phyloP scores from a whole-genome alignment of 331 rosid genomes.

The Prunus yedoensis region DNA sequence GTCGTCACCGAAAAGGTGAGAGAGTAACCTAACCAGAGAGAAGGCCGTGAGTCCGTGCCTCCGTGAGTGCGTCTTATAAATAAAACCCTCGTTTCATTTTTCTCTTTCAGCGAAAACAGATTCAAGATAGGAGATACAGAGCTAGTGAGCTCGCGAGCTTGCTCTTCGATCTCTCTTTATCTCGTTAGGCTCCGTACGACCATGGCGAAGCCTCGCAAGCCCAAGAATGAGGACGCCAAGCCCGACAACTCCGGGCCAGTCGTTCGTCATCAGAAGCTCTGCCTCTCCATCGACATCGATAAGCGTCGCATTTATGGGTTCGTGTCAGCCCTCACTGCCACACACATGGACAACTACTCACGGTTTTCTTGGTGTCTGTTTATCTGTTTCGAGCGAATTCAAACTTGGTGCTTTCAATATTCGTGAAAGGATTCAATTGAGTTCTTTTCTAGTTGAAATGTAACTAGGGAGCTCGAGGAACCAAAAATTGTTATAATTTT shows the following conservation, averaged over 20 bases:
- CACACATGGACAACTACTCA: not conserved
- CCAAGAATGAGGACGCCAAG: conserved; percentile 73
- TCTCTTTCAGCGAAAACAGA: not conserved
- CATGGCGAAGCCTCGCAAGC: conserved; percentile 97
- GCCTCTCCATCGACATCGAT: conserved; percentile 79
- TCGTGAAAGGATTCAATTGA: not conserved
- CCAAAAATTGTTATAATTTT: not conserved
- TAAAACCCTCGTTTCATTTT: conserved; percentile 12
- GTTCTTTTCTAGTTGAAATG: not conserved
- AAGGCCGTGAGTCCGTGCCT: not conserved
- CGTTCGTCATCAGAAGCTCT: conserved; percentile 93
- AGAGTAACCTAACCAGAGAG: not conserved
- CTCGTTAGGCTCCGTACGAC: not conserved
- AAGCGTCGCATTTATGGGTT: conserved; percentile 75
- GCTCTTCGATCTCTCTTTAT: not conserved
- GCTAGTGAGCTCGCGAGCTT: not conserved
- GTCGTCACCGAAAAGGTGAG: conserved; percentile 18
- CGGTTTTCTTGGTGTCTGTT: conserved; percentile 7
- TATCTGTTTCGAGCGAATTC: not conserved
- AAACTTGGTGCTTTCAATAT: not conserved
- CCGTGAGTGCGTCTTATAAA: conserved; percentile 32
- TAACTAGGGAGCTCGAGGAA: not conserved
- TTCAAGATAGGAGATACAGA: not conserved
- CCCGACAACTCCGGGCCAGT: conserved; percentile 76
- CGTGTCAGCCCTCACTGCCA: conserved; percentile 24